phyloP scores from a whole-genome alignment of 495 filamentous ascomycete genomes.

The Tuber calosporum region DNA sequence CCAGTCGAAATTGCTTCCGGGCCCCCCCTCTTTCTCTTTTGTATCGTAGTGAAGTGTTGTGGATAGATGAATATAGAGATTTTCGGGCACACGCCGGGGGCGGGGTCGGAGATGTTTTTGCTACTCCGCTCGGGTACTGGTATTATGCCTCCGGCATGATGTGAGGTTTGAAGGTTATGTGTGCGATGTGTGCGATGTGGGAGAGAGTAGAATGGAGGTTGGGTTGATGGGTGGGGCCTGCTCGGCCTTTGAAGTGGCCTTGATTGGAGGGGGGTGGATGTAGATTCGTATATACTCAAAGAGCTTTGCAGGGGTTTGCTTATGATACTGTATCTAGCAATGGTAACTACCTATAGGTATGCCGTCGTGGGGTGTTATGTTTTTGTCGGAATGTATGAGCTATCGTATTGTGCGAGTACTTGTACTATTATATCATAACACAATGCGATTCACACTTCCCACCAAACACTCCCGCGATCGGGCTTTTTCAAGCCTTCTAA shows the following conservation, averaged over 20 bases:
- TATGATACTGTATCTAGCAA: neutral
- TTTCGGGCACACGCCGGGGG: neutral
- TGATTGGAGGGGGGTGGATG: neutral
- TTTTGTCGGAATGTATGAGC: neutral
- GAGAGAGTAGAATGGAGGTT: neutral
- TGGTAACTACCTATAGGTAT: no score
- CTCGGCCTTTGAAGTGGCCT: neutral
- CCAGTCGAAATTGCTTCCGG: neutral
- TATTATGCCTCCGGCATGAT: neutral
- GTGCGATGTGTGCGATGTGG: neutral
- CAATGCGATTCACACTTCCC: neutral
- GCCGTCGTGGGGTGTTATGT: neutral
- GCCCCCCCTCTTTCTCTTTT: neutral
- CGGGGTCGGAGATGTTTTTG: neutral
- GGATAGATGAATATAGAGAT: constrained; percentile 2
- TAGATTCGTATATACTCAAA: neutral
- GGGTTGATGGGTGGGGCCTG: neutral
- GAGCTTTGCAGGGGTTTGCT: neutral
- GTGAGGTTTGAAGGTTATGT: neutral
- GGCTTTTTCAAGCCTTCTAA: neutral
- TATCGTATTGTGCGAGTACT: neutral
- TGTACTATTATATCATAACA: neutral
- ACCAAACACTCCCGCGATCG: neutral
- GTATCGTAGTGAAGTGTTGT: neutral
- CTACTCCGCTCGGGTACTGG: neutral